Conservation (phyloP, 805 yeast genomes). For the Yamadazyma philogaea region DNA sequence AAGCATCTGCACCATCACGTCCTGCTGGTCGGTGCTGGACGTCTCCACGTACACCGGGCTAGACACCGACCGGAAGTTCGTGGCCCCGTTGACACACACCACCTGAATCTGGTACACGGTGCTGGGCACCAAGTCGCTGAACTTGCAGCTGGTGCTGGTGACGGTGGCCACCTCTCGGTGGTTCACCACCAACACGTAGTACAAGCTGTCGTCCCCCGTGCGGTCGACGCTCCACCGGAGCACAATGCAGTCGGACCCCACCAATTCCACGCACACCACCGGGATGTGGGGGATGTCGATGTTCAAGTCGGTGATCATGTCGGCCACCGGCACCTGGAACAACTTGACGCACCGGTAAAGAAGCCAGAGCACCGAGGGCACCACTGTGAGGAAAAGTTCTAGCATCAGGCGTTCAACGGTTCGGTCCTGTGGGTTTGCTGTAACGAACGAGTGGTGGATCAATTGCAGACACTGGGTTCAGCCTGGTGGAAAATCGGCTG, state of each 20-base stretch:
- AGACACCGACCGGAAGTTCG: conserved; percentile 34
- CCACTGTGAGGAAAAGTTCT: conserved; percentile 31
- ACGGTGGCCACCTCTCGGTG: conserved; percentile 35
- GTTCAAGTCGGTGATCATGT: conserved; percentile 40
- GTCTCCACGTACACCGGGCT: conserved; percentile 33
- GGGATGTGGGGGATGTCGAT: conserved; percentile 58
- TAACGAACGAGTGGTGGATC: no score
- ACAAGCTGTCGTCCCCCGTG: conserved; percentile 27
- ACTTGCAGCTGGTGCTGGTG: conserved; percentile 32
- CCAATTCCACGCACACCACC: conserved; percentile 51
- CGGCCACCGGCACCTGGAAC: conserved; percentile 44
- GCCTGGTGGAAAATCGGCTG: no score
- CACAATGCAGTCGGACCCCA: conserved; percentile 43
- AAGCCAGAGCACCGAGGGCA: conserved; percentile 39
- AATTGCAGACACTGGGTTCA: neutral
- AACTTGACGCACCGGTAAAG: conserved; percentile 36
- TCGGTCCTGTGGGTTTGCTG: no score
- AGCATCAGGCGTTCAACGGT: no score
- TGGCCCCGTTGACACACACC: conserved; percentile 33
- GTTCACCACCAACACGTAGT: conserved; percentile 33
- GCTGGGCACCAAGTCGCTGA: conserved; percentile 26
- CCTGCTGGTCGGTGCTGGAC: conserved; percentile 2
- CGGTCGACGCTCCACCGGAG: conserved; percentile 54
- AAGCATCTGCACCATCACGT: neutral
- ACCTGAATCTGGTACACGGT: conserved; percentile 34